Evolutionary conservation across 805 yeast genomes (phyloP), one percentile per base, ranked within the genome.

Genomic region (Starmerella lactis-condensi): DNA sequence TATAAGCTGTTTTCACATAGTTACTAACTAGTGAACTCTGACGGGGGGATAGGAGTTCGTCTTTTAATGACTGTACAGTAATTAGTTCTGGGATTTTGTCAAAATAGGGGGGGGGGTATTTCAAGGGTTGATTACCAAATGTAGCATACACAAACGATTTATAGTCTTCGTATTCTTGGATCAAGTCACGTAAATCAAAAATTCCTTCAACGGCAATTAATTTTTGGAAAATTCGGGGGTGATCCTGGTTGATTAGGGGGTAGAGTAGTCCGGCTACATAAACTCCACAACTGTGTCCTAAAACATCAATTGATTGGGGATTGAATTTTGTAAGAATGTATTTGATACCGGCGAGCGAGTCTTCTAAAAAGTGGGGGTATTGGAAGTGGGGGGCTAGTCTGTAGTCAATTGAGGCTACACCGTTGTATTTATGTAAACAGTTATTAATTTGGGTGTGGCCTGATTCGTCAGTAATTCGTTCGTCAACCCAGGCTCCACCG

Each of bases 401-500:
- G 51, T 79, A 79, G 43, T 76, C 79, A 2, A 69, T 37, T 3
- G 69, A 56, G 28, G 56, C 65, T 5, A 50, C 12, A 17, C 46
- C 46, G 7, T 23, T 32, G 20, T 31, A 38, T 14, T 17, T 22
- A 9, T 39, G 41, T n/a, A n/a, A n/a, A n/a, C n/a, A n/a, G n/a
- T n/a, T n/a, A n/a, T n/a, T n/a, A n/a, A n/a, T n/a, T n/a, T n/a
- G n/a, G n/a, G n/a, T n/a, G 7, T 54, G 55, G 32, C 67, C 69
- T 43, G 75, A 85, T 24, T 61, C 51, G 17, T 54, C 62, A 0
- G 82, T 72, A 46, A 74, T 72, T 3, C 39, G 47, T 1, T 70
- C 67, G 45, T 75, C 91, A 38, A 78, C 60, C 93, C 93, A 79
- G 0, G 82, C 91, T 0, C 93, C 93, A 1, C 93, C 93, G 52